phyloP scores from a whole-genome alignment of 2,329 filamentous ascomycete species.

The Colletotrichum sp. region DNA sequence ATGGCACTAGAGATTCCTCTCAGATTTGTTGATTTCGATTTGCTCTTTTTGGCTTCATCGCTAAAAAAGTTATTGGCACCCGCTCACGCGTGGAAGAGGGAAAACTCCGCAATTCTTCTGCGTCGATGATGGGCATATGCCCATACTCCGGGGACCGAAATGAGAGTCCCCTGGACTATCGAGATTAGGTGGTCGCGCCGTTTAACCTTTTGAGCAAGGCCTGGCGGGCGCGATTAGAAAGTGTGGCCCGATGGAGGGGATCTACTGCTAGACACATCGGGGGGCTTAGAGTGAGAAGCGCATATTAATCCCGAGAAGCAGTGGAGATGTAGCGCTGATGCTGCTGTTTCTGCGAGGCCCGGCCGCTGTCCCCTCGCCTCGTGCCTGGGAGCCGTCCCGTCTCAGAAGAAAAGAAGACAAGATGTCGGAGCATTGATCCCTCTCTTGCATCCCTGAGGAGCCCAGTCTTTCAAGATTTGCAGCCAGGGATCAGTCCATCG shows the following conservation, averaged over 20 bases:
- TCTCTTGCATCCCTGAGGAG: background rate
- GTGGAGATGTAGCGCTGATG: conserved; percentile 5
- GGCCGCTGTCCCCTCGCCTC: background rate
- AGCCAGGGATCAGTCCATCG: background rate
- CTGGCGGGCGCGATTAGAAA: background rate
- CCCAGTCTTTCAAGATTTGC: background rate
- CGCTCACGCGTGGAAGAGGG: background rate
- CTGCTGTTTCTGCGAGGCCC: background rate
- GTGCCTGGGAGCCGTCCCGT: background rate
- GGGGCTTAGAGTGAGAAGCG: background rate
- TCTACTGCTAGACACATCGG: conserved; percentile 7
- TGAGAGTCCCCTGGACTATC: conserved; percentile 17
- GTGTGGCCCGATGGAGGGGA: background rate
- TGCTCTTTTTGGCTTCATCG: background rate
- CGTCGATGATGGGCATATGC: conserved; percentile 2
- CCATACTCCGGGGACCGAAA: background rate
- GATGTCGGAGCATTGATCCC: background rate
- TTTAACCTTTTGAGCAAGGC: conserved; percentile 8
- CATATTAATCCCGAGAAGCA: conserved; percentile 16
- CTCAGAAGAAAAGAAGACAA: background rate
- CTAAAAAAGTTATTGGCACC: background rate
- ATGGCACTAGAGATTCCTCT: conserved; percentile 3
- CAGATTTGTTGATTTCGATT: background rate
- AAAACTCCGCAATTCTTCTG: background rate
- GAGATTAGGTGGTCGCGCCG: conserved; percentile 13